phyloP scores from a whole-genome alignment of 352 stramenopile species.

The Pythium periplocum region DNA sequence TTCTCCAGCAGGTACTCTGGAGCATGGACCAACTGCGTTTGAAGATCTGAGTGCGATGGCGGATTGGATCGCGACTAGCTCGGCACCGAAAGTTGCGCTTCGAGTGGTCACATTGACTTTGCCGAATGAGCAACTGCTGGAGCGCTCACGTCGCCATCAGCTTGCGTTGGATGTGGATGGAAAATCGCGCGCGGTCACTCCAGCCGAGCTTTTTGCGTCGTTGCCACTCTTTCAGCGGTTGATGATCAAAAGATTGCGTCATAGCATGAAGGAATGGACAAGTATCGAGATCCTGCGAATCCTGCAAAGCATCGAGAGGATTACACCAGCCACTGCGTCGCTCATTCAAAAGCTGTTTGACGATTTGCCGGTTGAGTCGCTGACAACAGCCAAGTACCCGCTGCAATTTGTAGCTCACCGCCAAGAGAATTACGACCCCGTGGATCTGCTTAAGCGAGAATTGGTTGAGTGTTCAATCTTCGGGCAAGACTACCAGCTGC shows the following conservation, averaged over 20 bases:
- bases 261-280: constrained; percentile 82
- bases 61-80: constrained; percentile 40
- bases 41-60: constrained; percentile 18
- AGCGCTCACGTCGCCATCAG: constrained; percentile 29
- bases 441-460: constrained; percentile 64
- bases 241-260: constrained; percentile 56
- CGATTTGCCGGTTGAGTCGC: constrained; percentile 43
- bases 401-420: constrained; percentile 62
- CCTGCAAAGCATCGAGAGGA: constrained; percentile 50
- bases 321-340: constrained; percentile 57
- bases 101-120: constrained; percentile 76
- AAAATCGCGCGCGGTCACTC: constrained; percentile 20
- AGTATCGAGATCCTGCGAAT: constrained; percentile 80
- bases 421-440: constrained; percentile 51
- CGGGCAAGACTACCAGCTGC: constrained; percentile 34
- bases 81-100: constrained; percentile 43
- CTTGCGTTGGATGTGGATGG: constrained; percentile 61
- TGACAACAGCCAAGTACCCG: constrained; percentile 66
- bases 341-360: constrained; percentile 75
- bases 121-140: constrained; percentile 62
- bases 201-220: constrained; percentile 44
- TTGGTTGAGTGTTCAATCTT: constrained; percentile 24
- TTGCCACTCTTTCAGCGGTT: constrained; percentile 73
- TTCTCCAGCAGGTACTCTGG: too few species aligned
- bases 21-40: too few species aligned